phyloP scores from a whole-genome alignment of 1,139 yeast genomes.

The Lodderomyces margitis region DNA sequence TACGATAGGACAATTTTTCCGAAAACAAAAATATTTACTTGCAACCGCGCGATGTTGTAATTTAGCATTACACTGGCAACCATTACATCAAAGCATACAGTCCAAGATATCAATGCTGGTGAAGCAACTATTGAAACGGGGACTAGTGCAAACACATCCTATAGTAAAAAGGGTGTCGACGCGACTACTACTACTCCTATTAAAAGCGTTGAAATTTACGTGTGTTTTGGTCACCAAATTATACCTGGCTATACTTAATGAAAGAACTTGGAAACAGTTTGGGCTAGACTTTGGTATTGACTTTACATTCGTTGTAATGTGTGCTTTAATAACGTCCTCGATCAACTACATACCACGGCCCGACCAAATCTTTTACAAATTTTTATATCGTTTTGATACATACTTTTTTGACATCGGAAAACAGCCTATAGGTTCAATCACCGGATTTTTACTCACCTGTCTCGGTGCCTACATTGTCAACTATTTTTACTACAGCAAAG shows the following conservation, averaged over 20 bases:
- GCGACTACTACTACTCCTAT: conserved; percentile 4
- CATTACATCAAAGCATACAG: neutral
- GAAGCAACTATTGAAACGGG: conserved; percentile 2
- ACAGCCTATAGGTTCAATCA: conserved; percentile 11
- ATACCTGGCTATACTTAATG: conserved; percentile 10
- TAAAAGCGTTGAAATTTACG: neutral
- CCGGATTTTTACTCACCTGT: conserved; percentile 10
- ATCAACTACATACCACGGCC: conserved; percentile 14
- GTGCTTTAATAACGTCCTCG: conserved; percentile 6
- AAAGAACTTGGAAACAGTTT: conserved; percentile 6
- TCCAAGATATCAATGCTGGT: neutral
- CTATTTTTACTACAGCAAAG: conserved; percentile 5
- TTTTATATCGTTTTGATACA: conserved; percentile 13
- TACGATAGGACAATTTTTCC: no score
- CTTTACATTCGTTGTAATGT: conserved; percentile 5
- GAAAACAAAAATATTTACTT: no score
- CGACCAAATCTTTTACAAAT: conserved; percentile 11
- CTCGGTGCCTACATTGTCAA: conserved; percentile 10
- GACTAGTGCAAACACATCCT: neutral
- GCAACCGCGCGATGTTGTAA: no score
- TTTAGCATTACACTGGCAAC: no score
- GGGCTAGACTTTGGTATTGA: conserved; percentile 7
- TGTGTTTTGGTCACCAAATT: conserved; percentile 1
- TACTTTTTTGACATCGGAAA: conserved; percentile 13
- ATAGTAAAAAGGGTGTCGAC: conserved; percentile 3